Percentiles rank a stretch among this genome's conserved stretches.
These are phyloP conservation scores for Phytophthora pluvialis DNA, from an alignment of 352 stramenopile species.

Conservation along the genomic window DNA sequence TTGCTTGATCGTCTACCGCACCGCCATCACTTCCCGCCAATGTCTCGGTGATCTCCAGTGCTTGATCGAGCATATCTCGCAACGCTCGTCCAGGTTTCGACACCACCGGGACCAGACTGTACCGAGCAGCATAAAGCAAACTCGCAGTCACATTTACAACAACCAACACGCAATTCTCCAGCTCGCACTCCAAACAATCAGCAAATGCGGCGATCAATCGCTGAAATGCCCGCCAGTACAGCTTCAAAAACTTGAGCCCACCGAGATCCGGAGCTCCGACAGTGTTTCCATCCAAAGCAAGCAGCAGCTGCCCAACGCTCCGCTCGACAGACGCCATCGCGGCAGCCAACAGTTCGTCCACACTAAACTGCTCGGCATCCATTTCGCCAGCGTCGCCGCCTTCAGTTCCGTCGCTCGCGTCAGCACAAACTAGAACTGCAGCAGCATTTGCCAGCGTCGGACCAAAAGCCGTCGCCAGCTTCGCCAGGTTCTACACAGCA, in stretches of 20 bases:
- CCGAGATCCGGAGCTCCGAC: slow-evolving; percentile 1
- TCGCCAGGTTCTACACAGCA: slow-evolving; percentile 48
- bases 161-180: slow-evolving; percentile 51
- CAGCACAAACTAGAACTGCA: not conserved
- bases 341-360: slow-evolving; percentile 40
- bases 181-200: slow-evolving; percentile 32
- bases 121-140: slow-evolving; percentile 32
- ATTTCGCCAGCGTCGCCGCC: not conserved
- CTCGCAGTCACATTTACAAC: slow-evolving; percentile 48
- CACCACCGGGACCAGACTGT: slow-evolving; percentile 6
- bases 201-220: slow-evolving; percentile 49
- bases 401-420: not conserved
- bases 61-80: slow-evolving; percentile 39
- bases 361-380: slow-evolving; percentile 24
- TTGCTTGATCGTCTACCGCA: slow-evolving; percentile 13
- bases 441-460: slow-evolving; percentile 7
- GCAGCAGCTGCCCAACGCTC: slow-evolving; percentile 25
- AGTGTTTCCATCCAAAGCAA: slow-evolving; percentile 6
- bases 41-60: slow-evolving; percentile 41
- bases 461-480: slow-evolving; percentile 43
- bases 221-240: slow-evolving; percentile 70
- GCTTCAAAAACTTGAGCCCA: slow-evolving; percentile 52
- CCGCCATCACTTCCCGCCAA: slow-evolving; percentile 19
- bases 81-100: slow-evolving; percentile 38
- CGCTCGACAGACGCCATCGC: slow-evolving; percentile 41